These are phyloP conservation scores for Solanum corneliomulleri DNA, from an alignment of 257 asterid species.

Conservation along the genomic window DNA sequence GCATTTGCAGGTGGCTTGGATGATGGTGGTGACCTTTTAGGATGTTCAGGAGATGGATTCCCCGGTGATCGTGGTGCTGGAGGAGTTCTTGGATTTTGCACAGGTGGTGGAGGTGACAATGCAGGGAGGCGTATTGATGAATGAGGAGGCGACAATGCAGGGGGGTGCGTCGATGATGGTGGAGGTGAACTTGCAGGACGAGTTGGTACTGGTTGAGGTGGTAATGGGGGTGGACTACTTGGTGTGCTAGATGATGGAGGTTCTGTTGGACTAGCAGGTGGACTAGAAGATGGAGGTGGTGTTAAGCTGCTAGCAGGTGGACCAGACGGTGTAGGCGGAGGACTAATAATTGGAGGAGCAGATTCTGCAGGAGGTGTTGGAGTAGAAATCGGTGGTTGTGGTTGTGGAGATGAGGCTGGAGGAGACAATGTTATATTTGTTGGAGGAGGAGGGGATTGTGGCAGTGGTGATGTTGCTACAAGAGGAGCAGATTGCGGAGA, in stretches of 20 bases:
- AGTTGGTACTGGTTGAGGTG: constrained; percentile 10
- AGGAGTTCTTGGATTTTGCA: neutral
- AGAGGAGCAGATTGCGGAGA: constrained; percentile 2
- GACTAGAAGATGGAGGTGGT: constrained; percentile 1
- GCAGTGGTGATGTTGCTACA: constrained; percentile 2
- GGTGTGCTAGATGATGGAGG: neutral
- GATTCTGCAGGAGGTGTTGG: constrained; percentile 7
- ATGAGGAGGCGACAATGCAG: neutral
- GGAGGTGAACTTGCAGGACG: neutral
- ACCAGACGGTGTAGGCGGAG: neutral
- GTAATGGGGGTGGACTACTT: neutral
- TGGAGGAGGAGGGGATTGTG: neutral
- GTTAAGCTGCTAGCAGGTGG: constrained; percentile 1
- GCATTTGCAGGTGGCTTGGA: constrained; percentile 22
- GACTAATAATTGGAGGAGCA: neutral
- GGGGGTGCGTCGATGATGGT: constrained; percentile 3
- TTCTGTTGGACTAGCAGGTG: neutral
- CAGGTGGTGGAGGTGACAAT: constrained; percentile 16
- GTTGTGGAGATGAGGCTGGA: neutral
- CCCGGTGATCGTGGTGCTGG: constrained; percentile 1
- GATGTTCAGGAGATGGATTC: constrained; percentile 12
- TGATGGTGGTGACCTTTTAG: constrained; percentile 23
- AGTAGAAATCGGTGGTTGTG: constrained; percentile 3
- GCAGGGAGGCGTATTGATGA: neutral
- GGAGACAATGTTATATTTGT: neutral